These are phyloP conservation scores for Auricularia sp. DNA, from an alignment of 768 basidiomycete species.

Conservation along the genomic window DNA sequence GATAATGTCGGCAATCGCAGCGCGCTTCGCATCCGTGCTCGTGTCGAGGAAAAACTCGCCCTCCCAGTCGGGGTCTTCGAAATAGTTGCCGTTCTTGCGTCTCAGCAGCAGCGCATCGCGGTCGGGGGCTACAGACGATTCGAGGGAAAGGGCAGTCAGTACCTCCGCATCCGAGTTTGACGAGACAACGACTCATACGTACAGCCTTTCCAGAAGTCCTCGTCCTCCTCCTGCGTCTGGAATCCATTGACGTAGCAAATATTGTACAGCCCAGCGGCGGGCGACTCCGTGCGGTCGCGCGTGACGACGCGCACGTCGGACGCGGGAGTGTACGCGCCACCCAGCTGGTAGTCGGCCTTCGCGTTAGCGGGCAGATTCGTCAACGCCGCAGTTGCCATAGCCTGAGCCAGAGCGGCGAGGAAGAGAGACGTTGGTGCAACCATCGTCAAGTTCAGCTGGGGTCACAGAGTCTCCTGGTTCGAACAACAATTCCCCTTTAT, in stretches of 20 bases:
- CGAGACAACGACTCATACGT: too few relatives aligned
- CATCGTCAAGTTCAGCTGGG: too few relatives aligned
- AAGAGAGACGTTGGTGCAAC: too few relatives aligned
- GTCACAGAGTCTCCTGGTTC: too few relatives aligned
- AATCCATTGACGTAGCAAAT: neutral
- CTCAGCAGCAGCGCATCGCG: neutral
- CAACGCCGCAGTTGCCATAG: neutral
- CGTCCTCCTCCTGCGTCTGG: neutral
- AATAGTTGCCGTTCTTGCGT: neutral
- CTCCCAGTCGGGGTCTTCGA: neutral
- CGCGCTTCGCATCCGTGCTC: neutral
- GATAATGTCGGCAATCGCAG: neutral
- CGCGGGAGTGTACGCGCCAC: neutral
- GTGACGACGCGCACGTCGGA: neutral
- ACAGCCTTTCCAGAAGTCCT: neutral
- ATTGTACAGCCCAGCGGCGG: neutral
- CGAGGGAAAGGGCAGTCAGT: neutral
- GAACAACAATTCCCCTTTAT: too few relatives aligned
- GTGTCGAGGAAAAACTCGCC: constrained; percentile 1
- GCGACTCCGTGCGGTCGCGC: neutral
- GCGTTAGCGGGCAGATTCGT: neutral
- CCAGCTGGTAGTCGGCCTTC: neutral
- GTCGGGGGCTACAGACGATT: neutral
- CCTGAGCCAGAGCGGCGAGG: too few relatives aligned
- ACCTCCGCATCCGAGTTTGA: too few relatives aligned